A percentile compares a stretch with the other conserved stretches of the same genome.
Conservation (phyloP, 495 filamentous ascomycete genomes). For the Tuber calosporum region DNA sequence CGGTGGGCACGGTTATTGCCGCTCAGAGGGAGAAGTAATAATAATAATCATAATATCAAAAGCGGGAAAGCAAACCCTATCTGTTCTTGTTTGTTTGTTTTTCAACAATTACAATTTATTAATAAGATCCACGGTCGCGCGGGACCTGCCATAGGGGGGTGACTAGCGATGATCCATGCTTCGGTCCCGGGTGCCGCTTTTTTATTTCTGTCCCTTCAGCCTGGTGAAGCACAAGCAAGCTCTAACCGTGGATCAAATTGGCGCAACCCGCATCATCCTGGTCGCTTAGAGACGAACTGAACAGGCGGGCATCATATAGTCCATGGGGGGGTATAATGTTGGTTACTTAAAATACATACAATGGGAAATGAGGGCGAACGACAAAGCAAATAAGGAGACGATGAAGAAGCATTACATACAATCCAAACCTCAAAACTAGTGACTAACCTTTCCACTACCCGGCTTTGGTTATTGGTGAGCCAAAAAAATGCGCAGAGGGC, state of each 20-base stretch:
- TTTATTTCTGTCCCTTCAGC: constrained; percentile 15
- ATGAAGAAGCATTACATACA: background rate
- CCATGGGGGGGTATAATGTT: constrained; percentile 33
- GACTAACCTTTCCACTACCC: background rate
- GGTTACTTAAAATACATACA: constrained; percentile 3
- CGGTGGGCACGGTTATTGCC: background rate
- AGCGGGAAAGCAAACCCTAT: background rate
- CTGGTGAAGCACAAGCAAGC: constrained; percentile 27
- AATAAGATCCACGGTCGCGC: constrained; percentile 29
- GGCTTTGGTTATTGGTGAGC: background rate
- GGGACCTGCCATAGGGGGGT: constrained; percentile 25
- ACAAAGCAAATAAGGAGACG: background rate
- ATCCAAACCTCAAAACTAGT: background rate
- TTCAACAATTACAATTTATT: constrained; percentile 9
- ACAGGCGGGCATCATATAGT: constrained; percentile 29
- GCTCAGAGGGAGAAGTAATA: background rate
- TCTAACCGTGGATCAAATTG: constrained; percentile 34
- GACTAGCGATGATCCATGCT: constrained; percentile 34
- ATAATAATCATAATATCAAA: background rate
- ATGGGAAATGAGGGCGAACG: background rate
- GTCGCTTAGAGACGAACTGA: constrained; percentile 30
- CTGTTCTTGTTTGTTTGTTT: background rate
- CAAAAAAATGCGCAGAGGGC: background rate
- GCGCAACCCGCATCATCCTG: constrained; percentile 21
- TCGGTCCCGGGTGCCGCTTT: constrained; percentile 24